Conservation (phyloP, 2,329 filamentous ascomycete species). For the Talaromyces sp. region DNA sequence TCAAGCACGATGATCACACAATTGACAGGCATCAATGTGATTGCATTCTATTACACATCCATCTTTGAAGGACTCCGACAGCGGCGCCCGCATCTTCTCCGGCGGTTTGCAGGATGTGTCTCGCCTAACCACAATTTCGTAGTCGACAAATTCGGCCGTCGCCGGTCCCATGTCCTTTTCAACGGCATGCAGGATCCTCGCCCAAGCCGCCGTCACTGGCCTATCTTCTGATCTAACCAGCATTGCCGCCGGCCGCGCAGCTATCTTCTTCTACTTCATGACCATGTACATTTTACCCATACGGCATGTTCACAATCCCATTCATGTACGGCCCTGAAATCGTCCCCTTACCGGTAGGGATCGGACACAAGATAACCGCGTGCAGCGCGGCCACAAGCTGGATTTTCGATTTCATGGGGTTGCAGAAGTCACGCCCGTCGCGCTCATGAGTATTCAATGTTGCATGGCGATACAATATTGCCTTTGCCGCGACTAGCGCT, state of each 20-base stretch:
- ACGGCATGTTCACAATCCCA: constrained; percentile 11
- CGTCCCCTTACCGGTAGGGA: neutral
- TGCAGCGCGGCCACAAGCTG: constrained; percentile 55
- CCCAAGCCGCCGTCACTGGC: neutral
- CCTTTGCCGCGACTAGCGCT: constrained; percentile 49
- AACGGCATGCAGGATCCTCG: neutral
- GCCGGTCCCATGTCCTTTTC: neutral
- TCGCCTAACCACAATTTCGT: constrained; percentile 23
- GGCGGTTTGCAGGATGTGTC: constrained; percentile 40
- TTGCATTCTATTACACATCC: too few species aligned
- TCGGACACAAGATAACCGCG: constrained; percentile 9
- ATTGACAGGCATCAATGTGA: too few species aligned
- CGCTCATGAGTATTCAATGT: constrained; percentile 59
- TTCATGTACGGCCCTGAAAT: constrained; percentile 16
- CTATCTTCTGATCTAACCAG: neutral
- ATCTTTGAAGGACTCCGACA: constrained; percentile 28
- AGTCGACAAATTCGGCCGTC: neutral
- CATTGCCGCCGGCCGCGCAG: constrained; percentile 43
- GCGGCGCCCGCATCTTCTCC: constrained; percentile 23
- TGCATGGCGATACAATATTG: constrained; percentile 52
- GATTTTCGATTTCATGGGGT: constrained; percentile 59
- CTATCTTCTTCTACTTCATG: constrained; percentile 26
- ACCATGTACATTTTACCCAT: constrained; percentile 7
- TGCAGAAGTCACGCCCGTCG: too few species aligned
- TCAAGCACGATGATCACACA: too few species aligned